phyloP scores from a whole-genome alignment of 495 filamentous ascomycete species.

The Penicillium canariense region DNA sequence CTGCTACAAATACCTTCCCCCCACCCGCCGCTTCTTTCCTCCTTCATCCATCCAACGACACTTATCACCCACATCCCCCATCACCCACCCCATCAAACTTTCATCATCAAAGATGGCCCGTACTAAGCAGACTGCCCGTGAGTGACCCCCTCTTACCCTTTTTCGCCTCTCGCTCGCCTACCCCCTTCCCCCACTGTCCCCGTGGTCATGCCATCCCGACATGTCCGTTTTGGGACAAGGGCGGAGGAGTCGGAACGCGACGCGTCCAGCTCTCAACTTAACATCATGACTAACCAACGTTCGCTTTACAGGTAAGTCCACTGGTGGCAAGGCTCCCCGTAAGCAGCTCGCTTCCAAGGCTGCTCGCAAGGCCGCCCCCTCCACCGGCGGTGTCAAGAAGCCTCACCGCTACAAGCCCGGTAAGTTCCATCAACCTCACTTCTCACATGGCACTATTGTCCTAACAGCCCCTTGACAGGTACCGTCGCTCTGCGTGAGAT shows the following conservation, averaged over 20 bases:
- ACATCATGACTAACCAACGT: slow-evolving; percentile 37
- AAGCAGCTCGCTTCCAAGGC: slow-evolving; percentile 95
- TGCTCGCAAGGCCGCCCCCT: slow-evolving; percentile 73
- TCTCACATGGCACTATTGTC: slow-evolving; percentile 5
- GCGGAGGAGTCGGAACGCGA: slow-evolving; percentile 4
- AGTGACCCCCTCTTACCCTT: slow-evolving; percentile 37
- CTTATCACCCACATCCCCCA: slow-evolving; percentile 31
- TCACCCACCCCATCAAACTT: slow-evolving; percentile 49
- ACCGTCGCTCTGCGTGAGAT: slow-evolving; percentile 99
- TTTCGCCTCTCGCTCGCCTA: slow-evolving; percentile 11
- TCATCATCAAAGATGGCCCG: slow-evolving; percentile 76
- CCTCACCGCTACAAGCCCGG: slow-evolving; percentile 99
- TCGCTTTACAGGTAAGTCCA: slow-evolving; percentile 71
- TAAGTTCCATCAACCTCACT: slow-evolving; percentile 38
- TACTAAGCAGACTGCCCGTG: slow-evolving; percentile 99
- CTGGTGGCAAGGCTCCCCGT: slow-evolving; percentile 98
- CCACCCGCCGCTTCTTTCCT: slow-evolving; percentile 50
- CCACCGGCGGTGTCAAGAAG: slow-evolving; percentile 98
- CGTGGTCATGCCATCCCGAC: background rate
- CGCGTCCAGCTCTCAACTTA: slow-evolving; percentile 22
- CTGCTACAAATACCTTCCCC: slow-evolving; percentile 53
- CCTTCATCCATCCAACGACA: slow-evolving; percentile 45
- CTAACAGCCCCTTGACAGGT: slow-evolving; percentile 50
- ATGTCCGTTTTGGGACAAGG: background rate
- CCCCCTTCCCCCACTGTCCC: slow-evolving; percentile 17